Evolutionary conservation across 2,329 filamentous ascomycete species (phyloP).

Genomic region (Pseudogymnoascus sp.): DNA sequence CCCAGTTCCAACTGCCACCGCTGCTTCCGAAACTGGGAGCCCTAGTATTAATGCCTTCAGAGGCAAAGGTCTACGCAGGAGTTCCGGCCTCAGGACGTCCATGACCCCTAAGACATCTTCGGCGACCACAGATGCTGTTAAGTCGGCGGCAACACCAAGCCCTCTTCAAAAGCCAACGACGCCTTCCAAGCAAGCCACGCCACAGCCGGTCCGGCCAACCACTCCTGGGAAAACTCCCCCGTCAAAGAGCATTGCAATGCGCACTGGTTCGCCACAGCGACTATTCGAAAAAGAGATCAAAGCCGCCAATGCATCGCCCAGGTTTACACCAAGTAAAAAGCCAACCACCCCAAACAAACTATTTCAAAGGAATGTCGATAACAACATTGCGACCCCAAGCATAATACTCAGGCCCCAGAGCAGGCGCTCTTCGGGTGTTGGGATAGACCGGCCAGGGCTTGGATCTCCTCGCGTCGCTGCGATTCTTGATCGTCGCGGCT

Average conservation of each 20-base stretch:
- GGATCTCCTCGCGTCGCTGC: constrained; percentile 68
- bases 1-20: constrained; percentile 29
- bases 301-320: constrained; percentile 23
- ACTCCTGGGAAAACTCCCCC: constrained; percentile 44
- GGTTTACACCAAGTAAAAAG: constrained; percentile 30
- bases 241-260: constrained; percentile 38
- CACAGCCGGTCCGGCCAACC: constrained; percentile 35
- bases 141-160: constrained; percentile 19
- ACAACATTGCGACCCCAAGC: constrained; percentile 52
- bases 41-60: constrained; percentile 48
- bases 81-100: constrained; percentile 34
- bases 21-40: constrained; percentile 43
- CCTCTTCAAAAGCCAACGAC: constrained; percentile 31
- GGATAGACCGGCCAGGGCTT: constrained; percentile 61
- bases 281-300: constrained; percentile 35
- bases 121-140: constrained; percentile 15
- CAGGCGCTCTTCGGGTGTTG: constrained; percentile 57
- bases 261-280: constrained; percentile 42
- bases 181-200: constrained; percentile 36
- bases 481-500: constrained; percentile 61
- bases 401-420: constrained; percentile 55
- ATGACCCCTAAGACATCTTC: constrained; percentile 32
- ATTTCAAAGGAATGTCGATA: constrained; percentile 46
- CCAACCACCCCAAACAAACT: constrained; percentile 34
- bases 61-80: constrained; percentile 42